phyloP scores from a whole-genome alignment of 2,329 filamentous ascomycete genomes.

The Truncatella angustata region DNA sequence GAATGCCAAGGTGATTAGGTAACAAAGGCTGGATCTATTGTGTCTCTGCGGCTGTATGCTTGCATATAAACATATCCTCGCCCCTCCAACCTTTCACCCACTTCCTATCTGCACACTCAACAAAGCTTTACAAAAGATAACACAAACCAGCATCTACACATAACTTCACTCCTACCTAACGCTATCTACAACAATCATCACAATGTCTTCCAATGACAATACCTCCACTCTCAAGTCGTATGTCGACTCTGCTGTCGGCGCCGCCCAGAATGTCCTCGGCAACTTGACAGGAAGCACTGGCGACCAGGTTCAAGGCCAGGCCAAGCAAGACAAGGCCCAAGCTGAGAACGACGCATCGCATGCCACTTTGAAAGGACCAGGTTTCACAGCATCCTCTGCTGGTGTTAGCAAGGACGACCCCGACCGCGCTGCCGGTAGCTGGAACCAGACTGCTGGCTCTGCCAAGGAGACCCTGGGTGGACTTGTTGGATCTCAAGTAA shows the following conservation, averaged over 20 bases:
- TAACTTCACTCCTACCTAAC: no score
- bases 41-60: background rate
- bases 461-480: slow-evolving; percentile 81
- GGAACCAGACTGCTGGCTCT: slow-evolving; percentile 87
- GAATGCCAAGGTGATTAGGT: background rate
- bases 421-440: slow-evolving; percentile 69
- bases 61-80: background rate
- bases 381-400: slow-evolving; percentile 65
- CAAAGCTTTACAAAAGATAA: background rate
- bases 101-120: background rate
- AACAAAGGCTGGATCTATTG: background rate
- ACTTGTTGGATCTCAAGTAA: slow-evolving; percentile 53
- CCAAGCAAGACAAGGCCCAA: slow-evolving; percentile 63
- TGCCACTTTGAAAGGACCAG: slow-evolving; percentile 70
- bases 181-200: slow-evolving; percentile 14
- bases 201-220: slow-evolving; percentile 41
- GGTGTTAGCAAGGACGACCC: slow-evolving; percentile 71
- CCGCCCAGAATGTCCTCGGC: slow-evolving; percentile 70
- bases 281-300: slow-evolving; percentile 68
- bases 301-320: slow-evolving; percentile 65
- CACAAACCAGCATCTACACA: no score
- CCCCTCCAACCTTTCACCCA: background rate
- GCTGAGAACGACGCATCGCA: slow-evolving; percentile 73
- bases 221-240: slow-evolving; percentile 80
- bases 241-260: slow-evolving; percentile 69